These are phyloP conservation scores for Rhizopogon vulgaris DNA, from an alignment of 768 basidiomycete species.

Conservation along the genomic window DNA sequence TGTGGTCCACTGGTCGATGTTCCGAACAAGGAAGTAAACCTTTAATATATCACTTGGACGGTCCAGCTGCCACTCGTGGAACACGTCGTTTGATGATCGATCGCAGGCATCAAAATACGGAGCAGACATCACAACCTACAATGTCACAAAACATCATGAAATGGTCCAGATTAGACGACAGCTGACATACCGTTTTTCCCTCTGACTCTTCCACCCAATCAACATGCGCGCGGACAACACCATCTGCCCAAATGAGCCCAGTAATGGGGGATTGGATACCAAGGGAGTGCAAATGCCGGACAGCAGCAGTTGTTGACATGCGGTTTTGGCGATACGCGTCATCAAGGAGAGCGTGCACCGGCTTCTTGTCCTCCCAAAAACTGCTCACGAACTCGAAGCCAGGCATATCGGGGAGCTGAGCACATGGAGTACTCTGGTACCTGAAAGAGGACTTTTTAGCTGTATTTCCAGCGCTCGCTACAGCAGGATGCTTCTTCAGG, in stretches of 20 bases:
- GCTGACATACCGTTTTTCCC: slow-evolving; percentile 28
- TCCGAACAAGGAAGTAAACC: slow-evolving; percentile 45
- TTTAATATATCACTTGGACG: slow-evolving; percentile 38
- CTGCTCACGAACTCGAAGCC: slow-evolving; percentile 50
- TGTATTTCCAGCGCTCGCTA: slow-evolving; percentile 30
- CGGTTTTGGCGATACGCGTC: slow-evolving; percentile 55
- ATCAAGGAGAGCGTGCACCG: slow-evolving; percentile 39
- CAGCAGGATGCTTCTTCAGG: slow-evolving; percentile 34
- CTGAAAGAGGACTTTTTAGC: slow-evolving; percentile 42
- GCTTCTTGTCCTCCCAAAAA: slow-evolving; percentile 59
- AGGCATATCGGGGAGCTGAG: slow-evolving; percentile 37
- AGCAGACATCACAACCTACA: slow-evolving; percentile 44
- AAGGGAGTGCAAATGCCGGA: slow-evolving; percentile 45
- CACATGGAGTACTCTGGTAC: slow-evolving; percentile 45
- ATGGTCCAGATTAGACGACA: background rate
- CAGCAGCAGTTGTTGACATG: slow-evolving; percentile 45
- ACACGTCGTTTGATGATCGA: slow-evolving; percentile 20
- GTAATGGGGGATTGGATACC: slow-evolving; percentile 41
- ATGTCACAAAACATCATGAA: background rate
- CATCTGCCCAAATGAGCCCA: slow-evolving; percentile 49
- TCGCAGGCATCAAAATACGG: slow-evolving; percentile 30
- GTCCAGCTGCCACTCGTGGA: slow-evolving; percentile 46
- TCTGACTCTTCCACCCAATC: slow-evolving; percentile 43
- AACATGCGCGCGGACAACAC: slow-evolving; percentile 45
- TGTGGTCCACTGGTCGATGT: slow-evolving; percentile 49